A percentile compares a stretch with the other conserved stretches of the same genome.
Conservation (phyloP, 1,284 basidiomycete species). For the Irpex rosettiformis region DNA sequence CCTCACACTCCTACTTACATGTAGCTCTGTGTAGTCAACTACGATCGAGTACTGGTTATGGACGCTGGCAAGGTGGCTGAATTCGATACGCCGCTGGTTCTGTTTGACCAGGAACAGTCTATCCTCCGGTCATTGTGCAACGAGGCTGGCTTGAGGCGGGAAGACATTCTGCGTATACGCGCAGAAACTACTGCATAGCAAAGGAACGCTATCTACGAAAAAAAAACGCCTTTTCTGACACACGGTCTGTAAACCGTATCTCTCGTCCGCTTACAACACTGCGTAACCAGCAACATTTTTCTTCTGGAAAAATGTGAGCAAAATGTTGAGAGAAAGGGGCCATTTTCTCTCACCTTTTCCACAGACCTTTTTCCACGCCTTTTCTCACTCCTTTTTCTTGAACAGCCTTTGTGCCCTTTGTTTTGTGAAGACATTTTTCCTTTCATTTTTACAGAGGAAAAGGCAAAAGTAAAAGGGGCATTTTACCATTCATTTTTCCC, state of each 20-base stretch:
- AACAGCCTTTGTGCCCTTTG: no score
- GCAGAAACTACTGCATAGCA: slow-evolving; percentile 6
- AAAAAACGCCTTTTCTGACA: no score
- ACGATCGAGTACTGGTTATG: slow-evolving; percentile 76
- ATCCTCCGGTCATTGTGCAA: slow-evolving; percentile 76
- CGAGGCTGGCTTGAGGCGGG: slow-evolving; percentile 59
- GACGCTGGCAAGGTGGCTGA: slow-evolving; percentile 66
- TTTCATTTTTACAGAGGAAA: not conserved
- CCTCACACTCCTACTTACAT: not conserved
- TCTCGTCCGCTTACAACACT: no score
- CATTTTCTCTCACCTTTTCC: no score
- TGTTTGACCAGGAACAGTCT: slow-evolving; percentile 66
- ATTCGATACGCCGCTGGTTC: slow-evolving; percentile 74
- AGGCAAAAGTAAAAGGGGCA: not conserved
- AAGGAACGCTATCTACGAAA: not conserved
- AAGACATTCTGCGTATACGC: slow-evolving; percentile 47
- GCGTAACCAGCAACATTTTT: no score
- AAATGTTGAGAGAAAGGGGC: no score
- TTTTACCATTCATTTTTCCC: not conserved
- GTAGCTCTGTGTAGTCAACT: slow-evolving; percentile 45
- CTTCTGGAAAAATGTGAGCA: no score
- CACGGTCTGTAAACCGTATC: no score
- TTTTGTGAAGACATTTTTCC: no score
- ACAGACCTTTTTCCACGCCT: no score
- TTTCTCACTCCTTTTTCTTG: no score